A percentile compares a stretch with the other conserved stretches of the same genome.
Evolutionary conservation across 352 stramenopile genomes (phyloP).

Genomic region (Plasmopara muralis): DNA sequence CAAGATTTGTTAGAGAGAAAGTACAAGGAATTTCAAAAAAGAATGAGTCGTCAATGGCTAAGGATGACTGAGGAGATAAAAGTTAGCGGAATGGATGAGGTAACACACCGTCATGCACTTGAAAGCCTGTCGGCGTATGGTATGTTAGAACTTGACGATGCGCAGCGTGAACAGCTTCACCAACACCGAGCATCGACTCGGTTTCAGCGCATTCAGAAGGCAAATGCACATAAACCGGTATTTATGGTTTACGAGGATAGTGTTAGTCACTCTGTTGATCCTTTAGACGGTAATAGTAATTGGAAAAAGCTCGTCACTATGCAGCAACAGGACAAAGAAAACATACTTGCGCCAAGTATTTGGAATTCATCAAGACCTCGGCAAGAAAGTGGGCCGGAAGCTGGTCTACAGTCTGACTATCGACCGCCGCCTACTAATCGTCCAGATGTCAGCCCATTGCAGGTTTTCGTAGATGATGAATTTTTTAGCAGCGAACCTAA

Average conservation of each 20-base stretch:
- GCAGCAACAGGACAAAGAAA: slow-evolving; percentile 78
- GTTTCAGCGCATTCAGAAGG: slow-evolving; percentile 46
- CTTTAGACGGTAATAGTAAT: slow-evolving; percentile 49
- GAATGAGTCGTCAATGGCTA: slow-evolving; percentile 79
- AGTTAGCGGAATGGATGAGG: slow-evolving; percentile 25
- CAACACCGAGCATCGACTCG: slow-evolving; percentile 55
- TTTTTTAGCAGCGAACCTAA: slow-evolving; percentile 18
- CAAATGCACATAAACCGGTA: slow-evolving; percentile 75
- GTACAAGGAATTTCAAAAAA: slow-evolving; percentile 78
- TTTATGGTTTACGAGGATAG: slow-evolving; percentile 80
- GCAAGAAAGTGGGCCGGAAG: neutral
- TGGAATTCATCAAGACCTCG: slow-evolving; percentile 36
- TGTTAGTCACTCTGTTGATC: slow-evolving; percentile 41
- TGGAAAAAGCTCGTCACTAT: slow-evolving; percentile 62
- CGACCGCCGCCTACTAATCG: slow-evolving; percentile 7
- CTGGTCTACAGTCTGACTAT: slow-evolving; percentile 6
- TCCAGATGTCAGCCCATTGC: slow-evolving; percentile 20
- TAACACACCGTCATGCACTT: slow-evolving; percentile 49
- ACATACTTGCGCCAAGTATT: slow-evolving; percentile 38
- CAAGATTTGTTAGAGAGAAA: slow-evolving; percentile 62
- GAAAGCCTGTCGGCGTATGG: slow-evolving; percentile 52
- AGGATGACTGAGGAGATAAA: slow-evolving; percentile 46
- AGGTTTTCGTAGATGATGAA: slow-evolving; percentile 80
- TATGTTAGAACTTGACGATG: slow-evolving; percentile 40
- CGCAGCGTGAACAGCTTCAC: slow-evolving; percentile 50